A percentile compares a stretch with the other conserved stretches of the same genome.
Conservation (phyloP, 495 filamentous ascomycete genomes). For the Echria macrotheca region DNA sequence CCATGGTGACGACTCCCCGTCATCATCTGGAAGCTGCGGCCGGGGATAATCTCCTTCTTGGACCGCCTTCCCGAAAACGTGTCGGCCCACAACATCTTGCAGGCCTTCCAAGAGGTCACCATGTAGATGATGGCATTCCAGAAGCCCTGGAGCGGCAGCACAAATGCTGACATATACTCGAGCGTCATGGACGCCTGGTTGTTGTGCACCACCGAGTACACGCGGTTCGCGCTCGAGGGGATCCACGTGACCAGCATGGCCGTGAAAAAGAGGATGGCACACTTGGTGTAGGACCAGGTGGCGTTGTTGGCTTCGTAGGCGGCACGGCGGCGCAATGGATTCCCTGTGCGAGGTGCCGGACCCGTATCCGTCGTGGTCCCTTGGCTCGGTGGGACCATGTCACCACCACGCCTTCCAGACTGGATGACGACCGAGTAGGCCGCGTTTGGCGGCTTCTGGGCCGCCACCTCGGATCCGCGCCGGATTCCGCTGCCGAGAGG, state of each 20-base stretch:
- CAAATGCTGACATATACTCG: conserved; percentile 64
- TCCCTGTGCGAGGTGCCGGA: conserved; percentile 10
- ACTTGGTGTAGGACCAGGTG: conserved; percentile 76
- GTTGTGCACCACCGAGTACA: conserved; percentile 59
- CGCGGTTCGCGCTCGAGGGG: conserved; percentile 73
- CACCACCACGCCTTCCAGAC: conserved; percentile 23
- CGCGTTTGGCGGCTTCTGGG: conserved; percentile 18
- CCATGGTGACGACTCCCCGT: conserved; percentile 13
- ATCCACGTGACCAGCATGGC: conserved; percentile 82
- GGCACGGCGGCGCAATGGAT: conserved; percentile 18
- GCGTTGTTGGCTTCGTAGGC: conserved; percentile 42
- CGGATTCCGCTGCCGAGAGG: conserved; percentile 15
- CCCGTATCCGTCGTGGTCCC: conserved; percentile 15
- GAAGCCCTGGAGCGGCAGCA: conserved; percentile 80
- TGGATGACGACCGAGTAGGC: conserved; percentile 47
- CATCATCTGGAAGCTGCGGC: conserved; percentile 26
- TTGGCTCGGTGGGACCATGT: conserved; percentile 18
- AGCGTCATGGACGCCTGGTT: conserved; percentile 52
- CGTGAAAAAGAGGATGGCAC: conserved; percentile 79
- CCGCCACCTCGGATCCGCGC: conserved; percentile 10
- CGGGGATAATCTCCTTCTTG: conserved; percentile 16
- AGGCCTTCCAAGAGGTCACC: conserved; percentile 53
- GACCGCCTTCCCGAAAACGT: conserved; percentile 6
- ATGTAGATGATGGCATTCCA: conserved; percentile 82
- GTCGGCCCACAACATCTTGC: conserved; percentile 27